A percentile compares a stretch with the other conserved stretches of the same genome.
These are phyloP conservation scores for Geranomyces variabilis DNA, from an alignment of 192 early-diverging fungal species.

Conservation along the genomic window DNA sequence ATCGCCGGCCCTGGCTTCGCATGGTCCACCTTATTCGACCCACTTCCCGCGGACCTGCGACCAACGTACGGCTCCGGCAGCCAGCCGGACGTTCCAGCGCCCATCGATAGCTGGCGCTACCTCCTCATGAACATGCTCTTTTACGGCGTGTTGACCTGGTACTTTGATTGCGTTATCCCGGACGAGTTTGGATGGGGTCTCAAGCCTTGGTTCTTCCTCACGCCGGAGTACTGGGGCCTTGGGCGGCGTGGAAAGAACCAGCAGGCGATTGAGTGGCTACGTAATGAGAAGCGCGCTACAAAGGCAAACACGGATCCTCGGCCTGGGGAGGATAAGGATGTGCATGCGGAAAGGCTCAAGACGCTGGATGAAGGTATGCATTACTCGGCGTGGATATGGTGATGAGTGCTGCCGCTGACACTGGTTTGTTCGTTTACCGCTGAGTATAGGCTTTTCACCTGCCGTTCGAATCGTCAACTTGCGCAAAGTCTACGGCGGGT, in stretches of 20 bases:
- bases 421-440: background rate
- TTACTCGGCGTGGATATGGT: too few relatives aligned
- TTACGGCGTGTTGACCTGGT: slow-evolving; percentile 65
- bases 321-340: slow-evolving; percentile 58
- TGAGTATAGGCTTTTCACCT: slow-evolving; percentile 7
- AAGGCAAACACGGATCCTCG: background rate
- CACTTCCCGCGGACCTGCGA: slow-evolving; percentile 14
- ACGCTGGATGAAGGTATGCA: slow-evolving; percentile 46
- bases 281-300: slow-evolving; percentile 10
- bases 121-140: slow-evolving; percentile 68
- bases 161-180: slow-evolving; percentile 76
- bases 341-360: slow-evolving; percentile 40
- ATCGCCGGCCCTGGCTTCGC: slow-evolving; percentile 73
- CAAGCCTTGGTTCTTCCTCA: slow-evolving; percentile 66
- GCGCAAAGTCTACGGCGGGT: slow-evolving; percentile 46
- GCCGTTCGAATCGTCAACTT: slow-evolving; percentile 54
- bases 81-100: slow-evolving; percentile 59
- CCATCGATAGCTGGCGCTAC: slow-evolving; percentile 64
- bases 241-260: slow-evolving; percentile 19
- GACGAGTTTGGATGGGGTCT: slow-evolving; percentile 71
- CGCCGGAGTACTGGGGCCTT: slow-evolving; percentile 68
- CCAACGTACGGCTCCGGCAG: slow-evolving; percentile 51
- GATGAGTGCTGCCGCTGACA: too few relatives aligned
- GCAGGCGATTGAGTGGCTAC: slow-evolving; percentile 47
- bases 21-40: slow-evolving; percentile 27